These are phyloP conservation scores for Trichoderma parareesei DNA, from an alignment of 495 filamentous ascomycete species.

Conservation along the genomic window DNA sequence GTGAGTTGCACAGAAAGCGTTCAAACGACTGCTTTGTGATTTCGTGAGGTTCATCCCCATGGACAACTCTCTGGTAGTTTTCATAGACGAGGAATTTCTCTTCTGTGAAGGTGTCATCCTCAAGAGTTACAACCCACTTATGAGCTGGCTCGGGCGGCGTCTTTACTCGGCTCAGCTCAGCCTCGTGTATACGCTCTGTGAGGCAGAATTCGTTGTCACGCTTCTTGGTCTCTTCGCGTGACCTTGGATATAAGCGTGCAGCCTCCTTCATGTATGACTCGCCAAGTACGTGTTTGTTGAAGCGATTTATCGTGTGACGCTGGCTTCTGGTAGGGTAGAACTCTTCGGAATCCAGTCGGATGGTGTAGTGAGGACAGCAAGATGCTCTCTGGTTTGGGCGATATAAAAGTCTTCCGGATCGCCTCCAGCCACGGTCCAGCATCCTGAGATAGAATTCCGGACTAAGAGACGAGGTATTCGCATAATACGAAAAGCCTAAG, in stretches of 20 bases:
- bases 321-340: slow-evolving; percentile 75
- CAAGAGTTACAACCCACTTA: slow-evolving; percentile 69
- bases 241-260: slow-evolving; percentile 63
- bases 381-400: slow-evolving; percentile 74
- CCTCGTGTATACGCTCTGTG: slow-evolving; percentile 60
- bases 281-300: slow-evolving; percentile 80
- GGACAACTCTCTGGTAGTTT: slow-evolving; percentile 78
- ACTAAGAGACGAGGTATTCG: slow-evolving; percentile 56
- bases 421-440: slow-evolving; percentile 83
- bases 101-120: slow-evolving; percentile 70
- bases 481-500: slow-evolving; percentile 79
- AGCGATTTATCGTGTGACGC: slow-evolving; percentile 78
- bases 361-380: slow-evolving; percentile 94
- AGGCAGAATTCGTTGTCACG: slow-evolving; percentile 71
- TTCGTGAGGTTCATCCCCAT: slow-evolving; percentile 60
- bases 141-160: slow-evolving; percentile 63
- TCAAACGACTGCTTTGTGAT: slow-evolving; percentile 65
- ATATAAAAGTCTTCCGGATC: slow-evolving; percentile 79
- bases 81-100: slow-evolving; percentile 80
- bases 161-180: slow-evolving; percentile 46
- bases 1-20: slow-evolving; percentile 77
- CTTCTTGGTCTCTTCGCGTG: slow-evolving; percentile 70
- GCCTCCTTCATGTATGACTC: slow-evolving; percentile 66
- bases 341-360: slow-evolving; percentile 65
- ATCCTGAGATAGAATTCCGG: slow-evolving; percentile 71